A percentile compares a stretch with the other conserved stretches of the same genome.
These are phyloP conservation scores for Hymenoscyphus occultus DNA, from an alignment of 2,329 filamentous ascomycete genomes.

Conservation along the genomic window DNA sequence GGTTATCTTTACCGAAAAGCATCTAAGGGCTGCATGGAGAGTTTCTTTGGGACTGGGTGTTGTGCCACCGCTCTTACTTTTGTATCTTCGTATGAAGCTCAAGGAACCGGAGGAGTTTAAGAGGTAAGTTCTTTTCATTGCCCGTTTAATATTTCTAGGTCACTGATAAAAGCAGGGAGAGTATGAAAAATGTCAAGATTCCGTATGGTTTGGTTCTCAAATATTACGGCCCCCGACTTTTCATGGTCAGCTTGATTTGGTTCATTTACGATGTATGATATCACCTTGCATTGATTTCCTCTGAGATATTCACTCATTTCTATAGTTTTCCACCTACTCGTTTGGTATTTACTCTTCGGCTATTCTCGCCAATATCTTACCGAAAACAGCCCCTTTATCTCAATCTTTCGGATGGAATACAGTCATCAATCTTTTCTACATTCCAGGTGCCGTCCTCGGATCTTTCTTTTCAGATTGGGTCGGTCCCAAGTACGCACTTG, in stretches of 20 bases:
- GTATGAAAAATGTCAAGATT: slow-evolving; percentile 44
- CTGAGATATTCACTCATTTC: not conserved
- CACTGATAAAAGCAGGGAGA: slow-evolving; percentile 31
- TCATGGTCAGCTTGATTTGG: slow-evolving; percentile 72
- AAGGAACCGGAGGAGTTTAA: slow-evolving; percentile 77
- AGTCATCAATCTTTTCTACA: slow-evolving; percentile 83
- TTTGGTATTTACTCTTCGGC: slow-evolving; percentile 82
- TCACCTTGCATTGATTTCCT: not conserved
- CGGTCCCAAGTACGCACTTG: slow-evolving; percentile 73
- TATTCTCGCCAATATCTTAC: slow-evolving; percentile 62
- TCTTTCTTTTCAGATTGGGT: slow-evolving; percentile 75
- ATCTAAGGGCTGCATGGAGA: slow-evolving; percentile 77
- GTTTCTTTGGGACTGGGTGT: slow-evolving; percentile 74
- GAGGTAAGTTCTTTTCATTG: slow-evolving; percentile 21
- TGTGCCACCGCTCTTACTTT: slow-evolving; percentile 70
- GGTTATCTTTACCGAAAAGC: slow-evolving; percentile 49
- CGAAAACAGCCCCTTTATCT: slow-evolving; percentile 65
- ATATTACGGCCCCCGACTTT: slow-evolving; percentile 73
- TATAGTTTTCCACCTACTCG: slow-evolving; percentile 63
- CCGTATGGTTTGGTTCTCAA: slow-evolving; percentile 54
- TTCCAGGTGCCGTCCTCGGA: slow-evolving; percentile 77
- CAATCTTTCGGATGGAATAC: slow-evolving; percentile 85
- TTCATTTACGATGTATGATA: slow-evolving; percentile 70
- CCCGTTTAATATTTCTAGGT: not conserved
- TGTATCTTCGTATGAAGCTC: slow-evolving; percentile 69